phyloP scores from a whole-genome alignment of 352 stramenopile species.

The Thraustotheca clavata region DNA sequence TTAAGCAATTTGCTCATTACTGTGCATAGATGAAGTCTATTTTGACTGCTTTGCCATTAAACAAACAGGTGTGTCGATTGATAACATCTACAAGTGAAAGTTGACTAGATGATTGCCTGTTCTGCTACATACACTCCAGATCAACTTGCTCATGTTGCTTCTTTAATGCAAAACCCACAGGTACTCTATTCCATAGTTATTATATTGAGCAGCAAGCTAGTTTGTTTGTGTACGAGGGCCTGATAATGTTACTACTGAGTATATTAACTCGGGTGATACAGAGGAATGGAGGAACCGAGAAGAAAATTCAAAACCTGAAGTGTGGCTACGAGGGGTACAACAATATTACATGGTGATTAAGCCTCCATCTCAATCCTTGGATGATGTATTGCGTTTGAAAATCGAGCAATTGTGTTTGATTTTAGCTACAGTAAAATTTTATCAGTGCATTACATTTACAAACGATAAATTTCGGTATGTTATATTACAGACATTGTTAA shows the following conservation, averaged over 20 bases:
- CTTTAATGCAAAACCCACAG: constrained; percentile 58
- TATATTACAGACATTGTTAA: not conserved
- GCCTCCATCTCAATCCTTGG: too few species aligned
- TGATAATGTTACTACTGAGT: constrained; percentile 52
- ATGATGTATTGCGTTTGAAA: constrained; percentile 33
- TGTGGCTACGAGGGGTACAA: constrained; percentile 59
- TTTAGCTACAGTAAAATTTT: constrained; percentile 58
- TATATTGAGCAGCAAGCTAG: constrained; percentile 22
- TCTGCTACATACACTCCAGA: constrained; percentile 70
- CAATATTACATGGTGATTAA: constrained; percentile 70
- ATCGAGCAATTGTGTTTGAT: constrained; percentile 41
- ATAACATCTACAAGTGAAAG: not conserved
- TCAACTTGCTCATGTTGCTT: constrained; percentile 39
- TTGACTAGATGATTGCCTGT: constrained; percentile 52
- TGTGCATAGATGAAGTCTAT: constrained; percentile 48
- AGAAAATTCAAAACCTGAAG: constrained; percentile 35
- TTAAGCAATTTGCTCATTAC: not conserved
- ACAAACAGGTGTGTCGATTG: constrained; percentile 35
- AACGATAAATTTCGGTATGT: constrained; percentile 63
- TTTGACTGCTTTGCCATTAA: constrained; percentile 38
- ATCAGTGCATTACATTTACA: constrained; percentile 78
- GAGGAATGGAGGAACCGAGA: constrained; percentile 42
- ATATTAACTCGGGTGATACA: constrained; percentile 36
- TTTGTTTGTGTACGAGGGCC: constrained; percentile 57
- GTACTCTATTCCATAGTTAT: constrained; percentile 13